Conservation (phyloP, 352 stramenopile genomes). For the Phytophthora europaea region DNA sequence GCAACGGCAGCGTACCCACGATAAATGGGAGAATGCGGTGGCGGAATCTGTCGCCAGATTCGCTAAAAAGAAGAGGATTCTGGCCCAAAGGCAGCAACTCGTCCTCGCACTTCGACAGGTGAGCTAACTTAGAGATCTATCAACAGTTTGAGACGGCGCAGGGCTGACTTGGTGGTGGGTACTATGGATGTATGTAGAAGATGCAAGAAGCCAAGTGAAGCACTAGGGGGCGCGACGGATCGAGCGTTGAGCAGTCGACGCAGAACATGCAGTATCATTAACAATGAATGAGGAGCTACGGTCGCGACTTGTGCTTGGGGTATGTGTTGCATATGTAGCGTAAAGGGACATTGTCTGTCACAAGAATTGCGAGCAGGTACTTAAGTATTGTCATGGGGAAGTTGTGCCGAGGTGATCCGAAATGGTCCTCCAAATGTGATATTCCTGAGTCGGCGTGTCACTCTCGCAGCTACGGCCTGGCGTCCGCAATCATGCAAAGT, state of each 20-base stretch:
- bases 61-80: constrained; percentile 55
- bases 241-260: no score
- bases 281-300: neutral
- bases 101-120: constrained; percentile 73
- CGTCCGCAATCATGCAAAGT: no score
- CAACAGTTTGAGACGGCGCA: neutral
- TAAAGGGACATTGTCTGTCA: neutral
- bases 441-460: no score
- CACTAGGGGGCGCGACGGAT: neutral
- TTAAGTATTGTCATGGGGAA: no score
- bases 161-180: neutral
- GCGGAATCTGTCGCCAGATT: constrained; percentile 47
- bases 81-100: constrained; percentile 60
- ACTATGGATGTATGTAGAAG: neutral
- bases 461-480: no score
- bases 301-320: neutral
- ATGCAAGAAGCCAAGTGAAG: neutral
- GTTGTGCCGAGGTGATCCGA: no score
- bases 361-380: neutral
- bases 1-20: constrained; percentile 61
- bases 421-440: no score
- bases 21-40: constrained; percentile 62
- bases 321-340: neutral
- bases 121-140: neutral
- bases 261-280: no score